phyloP scores from a whole-genome alignment of 306 rosid species.

The Prunus persica region Prunus_persica_NCBIv2 NC_034012.1:3783001-3783500 shows the following conservation, averaged over 20 bases:
- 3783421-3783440: slow-evolving; percentile 32
- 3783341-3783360: slow-evolving; percentile 85
- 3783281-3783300: not conserved
- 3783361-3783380: slow-evolving; percentile 93
- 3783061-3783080: not conserved
- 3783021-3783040: not conserved
- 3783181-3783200: not conserved
- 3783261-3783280: not conserved
- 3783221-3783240: not conserved
- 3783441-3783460: slow-evolving; percentile 12
- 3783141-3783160: not conserved
- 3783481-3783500: slow-evolving; percentile 73
- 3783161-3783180: not conserved
- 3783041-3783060: not conserved
- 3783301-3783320: not conserved
- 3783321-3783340: slow-evolving; percentile 12
- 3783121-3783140: not conserved
- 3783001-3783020: not conserved
- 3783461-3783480: not conserved
- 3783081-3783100: not conserved
- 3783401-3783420: slow-evolving; percentile 73
- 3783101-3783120: not conserved
- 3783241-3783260: not conserved
- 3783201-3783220: not conserved
- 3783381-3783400: slow-evolving; percentile 81